Evolutionary conservation across 1,284 basidiomycete species (phyloP).

Genomic region (Coniferiporia weirii): DNA sequence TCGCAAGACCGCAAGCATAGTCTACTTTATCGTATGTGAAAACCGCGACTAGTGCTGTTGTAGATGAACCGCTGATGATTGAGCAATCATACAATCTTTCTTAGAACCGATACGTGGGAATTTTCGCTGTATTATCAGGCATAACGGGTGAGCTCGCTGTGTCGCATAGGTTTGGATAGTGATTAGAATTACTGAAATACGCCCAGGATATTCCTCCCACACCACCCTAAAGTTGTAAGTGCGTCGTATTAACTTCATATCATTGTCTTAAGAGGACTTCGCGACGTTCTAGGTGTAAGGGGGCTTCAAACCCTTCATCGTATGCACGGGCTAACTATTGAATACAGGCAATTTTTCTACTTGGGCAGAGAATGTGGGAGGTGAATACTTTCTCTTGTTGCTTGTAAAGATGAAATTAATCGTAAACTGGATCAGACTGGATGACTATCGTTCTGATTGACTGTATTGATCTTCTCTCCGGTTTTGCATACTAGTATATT

Average conservation of each 20-base stretch:
- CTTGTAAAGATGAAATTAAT: background rate
- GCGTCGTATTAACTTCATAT: background rate
- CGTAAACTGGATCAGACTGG: background rate
- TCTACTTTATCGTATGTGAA: background rate
- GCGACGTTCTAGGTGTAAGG: background rate
- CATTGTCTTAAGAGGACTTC: background rate
- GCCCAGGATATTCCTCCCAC: no score
- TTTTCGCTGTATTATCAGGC: background rate
- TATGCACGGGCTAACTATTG: background rate
- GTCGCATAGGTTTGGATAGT: no score
- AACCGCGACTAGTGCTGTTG: background rate
- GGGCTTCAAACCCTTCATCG: background rate
- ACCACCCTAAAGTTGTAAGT: background rate
- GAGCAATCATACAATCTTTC: background rate
- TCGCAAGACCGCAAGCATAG: background rate
- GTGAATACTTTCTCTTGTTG: background rate
- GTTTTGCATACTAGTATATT: background rate
- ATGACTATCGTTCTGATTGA: constrained; percentile 8
- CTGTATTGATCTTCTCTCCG: background rate
- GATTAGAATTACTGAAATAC: background rate
- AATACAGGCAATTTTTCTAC: background rate
- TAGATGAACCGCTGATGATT: background rate
- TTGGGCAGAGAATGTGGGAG: background rate
- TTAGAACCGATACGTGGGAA: constrained; percentile 3
- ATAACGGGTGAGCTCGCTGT: background rate